phyloP scores from a whole-genome alignment of 176 grass and related monocot genomes.

The Secale cereale region DNA sequence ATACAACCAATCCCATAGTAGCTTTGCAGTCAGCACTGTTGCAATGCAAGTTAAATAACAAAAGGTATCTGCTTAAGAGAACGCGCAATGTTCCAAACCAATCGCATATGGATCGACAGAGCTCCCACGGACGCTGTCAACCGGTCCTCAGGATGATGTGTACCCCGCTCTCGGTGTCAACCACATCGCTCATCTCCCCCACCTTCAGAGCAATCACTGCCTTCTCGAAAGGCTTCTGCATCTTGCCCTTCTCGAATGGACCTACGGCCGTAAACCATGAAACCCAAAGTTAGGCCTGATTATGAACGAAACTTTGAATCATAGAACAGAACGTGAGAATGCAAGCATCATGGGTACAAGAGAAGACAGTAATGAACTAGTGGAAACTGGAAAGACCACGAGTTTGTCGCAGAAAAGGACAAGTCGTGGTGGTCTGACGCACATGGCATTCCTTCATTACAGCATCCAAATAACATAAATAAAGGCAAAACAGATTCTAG shows the following conservation, averaged over 20 bases:
- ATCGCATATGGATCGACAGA: neutral
- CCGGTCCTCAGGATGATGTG: conserved; percentile 92
- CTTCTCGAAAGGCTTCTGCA: conserved; percentile 94
- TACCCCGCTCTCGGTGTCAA: conserved; percentile 84
- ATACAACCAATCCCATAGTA: neutral
- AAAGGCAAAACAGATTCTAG: neutral
- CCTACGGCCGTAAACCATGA: conserved; percentile 39
- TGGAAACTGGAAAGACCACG: neutral
- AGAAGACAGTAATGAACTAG: neutral
- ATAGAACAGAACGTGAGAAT: neutral
- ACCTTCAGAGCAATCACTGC: conserved; percentile 65
- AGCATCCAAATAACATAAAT: neutral
- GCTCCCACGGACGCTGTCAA: neutral
- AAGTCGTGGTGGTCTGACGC: neutral
- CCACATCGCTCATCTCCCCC: conserved; percentile 73
- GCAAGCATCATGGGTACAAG: neutral
- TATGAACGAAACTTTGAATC: neutral
- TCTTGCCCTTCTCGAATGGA: conserved; percentile 73
- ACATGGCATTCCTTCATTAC: neutral
- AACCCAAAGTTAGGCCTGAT: neutral
- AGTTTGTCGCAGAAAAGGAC: neutral
- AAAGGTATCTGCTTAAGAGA: neutral
- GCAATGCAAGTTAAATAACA: neutral
- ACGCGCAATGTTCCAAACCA: neutral
- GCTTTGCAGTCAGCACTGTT: neutral